A percentile compares a stretch with the other conserved stretches of the same genome.
Conservation (phyloP, 2,329 filamentous ascomycete genomes). For the Orbilia brochopaga region DNA sequence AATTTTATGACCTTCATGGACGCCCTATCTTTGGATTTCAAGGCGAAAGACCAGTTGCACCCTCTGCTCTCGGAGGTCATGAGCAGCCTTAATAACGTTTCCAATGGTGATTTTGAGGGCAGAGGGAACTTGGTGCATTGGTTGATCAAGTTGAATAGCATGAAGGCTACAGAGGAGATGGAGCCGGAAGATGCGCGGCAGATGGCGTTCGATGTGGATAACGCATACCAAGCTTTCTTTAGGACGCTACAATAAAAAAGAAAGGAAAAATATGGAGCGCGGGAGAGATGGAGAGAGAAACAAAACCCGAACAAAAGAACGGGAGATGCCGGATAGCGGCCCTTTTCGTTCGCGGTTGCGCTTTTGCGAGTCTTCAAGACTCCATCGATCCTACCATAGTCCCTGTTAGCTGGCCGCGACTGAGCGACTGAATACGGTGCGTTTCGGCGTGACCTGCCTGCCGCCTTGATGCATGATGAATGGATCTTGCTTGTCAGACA, state of each 20-base stretch:
- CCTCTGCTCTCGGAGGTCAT: conserved; percentile 94
- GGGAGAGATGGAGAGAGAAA: too few species aligned
- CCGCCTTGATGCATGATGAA: conserved; percentile 22
- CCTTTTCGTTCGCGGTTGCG: conserved; percentile 1
- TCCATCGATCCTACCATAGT: not conserved
- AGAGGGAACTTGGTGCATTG: conserved; percentile 98
- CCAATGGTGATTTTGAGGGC: conserved; percentile 83
- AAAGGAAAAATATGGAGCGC: not conserved
- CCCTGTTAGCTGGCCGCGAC: not conserved
- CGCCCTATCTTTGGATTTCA: conserved; percentile 85
- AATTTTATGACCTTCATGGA: conserved; percentile 99
- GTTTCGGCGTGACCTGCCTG: not conserved
- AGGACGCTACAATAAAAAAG: conserved; percentile 43
- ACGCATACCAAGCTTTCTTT: conserved; percentile 55
- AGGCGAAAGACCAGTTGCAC: conserved; percentile 96
- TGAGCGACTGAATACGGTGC: not conserved
- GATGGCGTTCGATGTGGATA: conserved; percentile 55
- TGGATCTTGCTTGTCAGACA: conserved; percentile 43
- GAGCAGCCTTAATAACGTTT: conserved; percentile 95
- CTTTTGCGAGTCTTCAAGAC: not conserved
- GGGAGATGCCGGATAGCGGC: not conserved
- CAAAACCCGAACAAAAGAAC: not conserved
- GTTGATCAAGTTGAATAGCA: conserved; percentile 96
- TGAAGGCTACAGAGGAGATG: conserved; percentile 92
- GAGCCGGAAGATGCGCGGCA: conserved; percentile 74